Evolutionary conservation across 192 early-diverging fungal genomes (phyloP), one percentile per base, ranked within the genome.

Genomic region (Diversispora epigaea): DNA sequence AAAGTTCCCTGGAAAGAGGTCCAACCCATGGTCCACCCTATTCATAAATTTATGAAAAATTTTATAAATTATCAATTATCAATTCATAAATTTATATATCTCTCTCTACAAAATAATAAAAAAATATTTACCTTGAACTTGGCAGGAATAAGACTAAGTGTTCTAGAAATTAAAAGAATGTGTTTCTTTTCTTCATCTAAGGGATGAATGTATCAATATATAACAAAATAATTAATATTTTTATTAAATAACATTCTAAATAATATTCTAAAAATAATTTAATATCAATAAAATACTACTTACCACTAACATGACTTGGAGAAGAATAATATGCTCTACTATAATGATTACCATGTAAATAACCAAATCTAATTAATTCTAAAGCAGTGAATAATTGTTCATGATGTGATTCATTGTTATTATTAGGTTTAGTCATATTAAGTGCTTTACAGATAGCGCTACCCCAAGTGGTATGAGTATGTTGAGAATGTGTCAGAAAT

Each of bases 1-100:
- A 80, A 49, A 93, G 72, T 65, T 94, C 92, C 43, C 91, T 85
- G 80, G 80, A 90, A 63, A 89, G 81, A 6, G 86, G 85, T 11
- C 84, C 92, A 71, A 82, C 76, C 86, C 86, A 89, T 32, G 78
- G 62, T 43, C 76, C 73, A 43, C 82, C 84, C 84, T 88, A 76
- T 40, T 49, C 66, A 32, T 15, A 25, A 39, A 46, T 61, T 17
- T 22, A 49, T 40, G 43, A 55, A 47, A 19, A 66, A 61, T 58
- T 21, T 63, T 5, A 49, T 47, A 71, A 7, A 55, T 43, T 32
- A 10, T 19, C 22, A 67, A 10, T 46, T 66, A 47, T 47, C 4
- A 19, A n/a, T n/a, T 57, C 73, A 65, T 14, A 79, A 79, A 44
- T 62, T 25, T 68, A n/a, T 6, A 6, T 12, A 0, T 14, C 11